Evolutionary conservation across 1,284 basidiomycete genomes (phyloP), one percentile per base, ranked within the genome.

Genomic region (Chalciporus sp.): DNA sequence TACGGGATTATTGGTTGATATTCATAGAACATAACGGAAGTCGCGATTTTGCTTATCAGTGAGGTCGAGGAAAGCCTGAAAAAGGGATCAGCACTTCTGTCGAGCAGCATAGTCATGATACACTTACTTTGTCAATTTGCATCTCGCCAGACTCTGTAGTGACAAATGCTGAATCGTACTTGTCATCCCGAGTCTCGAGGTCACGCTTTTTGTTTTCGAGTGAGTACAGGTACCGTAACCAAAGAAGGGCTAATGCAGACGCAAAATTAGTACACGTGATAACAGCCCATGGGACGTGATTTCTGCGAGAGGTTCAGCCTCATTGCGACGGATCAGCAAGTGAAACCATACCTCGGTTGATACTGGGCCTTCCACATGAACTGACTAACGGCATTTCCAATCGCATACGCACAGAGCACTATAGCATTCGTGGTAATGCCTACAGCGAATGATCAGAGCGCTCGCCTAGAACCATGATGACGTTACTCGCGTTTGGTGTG

Each of bases 291-390:
- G 88, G 88, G 48, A 88, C 64, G 58, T 82, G 84, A 58, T 84
- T 84, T 42, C 81, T 84, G 52, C 3, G 51, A 29, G 17, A 42
- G 7, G n/a, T 14, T 62, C 14, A 58, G 45, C 45, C 45, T n/a
- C 2, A 46, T 49, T 11, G 28, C 40, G 20, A 43, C 14, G 49
- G 53, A 17, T 40, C 9, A 17, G 44, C 33, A 26, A 45, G 37
- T 45, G 10, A 31, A 20, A 40, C 57, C 65, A 59, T 77, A 85
- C 84, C 86, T 76, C 57, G 88, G 86, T 52, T 78, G 74, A 64
- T 88, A 90, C 66, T 82, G 67, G 33, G 77, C 74, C 69, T 88
- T 81, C 89, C 89, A 92, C 84, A 90, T 89, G 67, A 89, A 85
- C 19, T 88, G 87, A 10, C 86, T 82, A 3, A 74, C 80, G 11